A percentile compares a stretch with the other conserved stretches of the same genome.
These are phyloP conservation scores for Didymosphaeria variabile DNA, from an alignment of 2,329 filamentous ascomycete genomes.

Conservation along the genomic window DNA sequence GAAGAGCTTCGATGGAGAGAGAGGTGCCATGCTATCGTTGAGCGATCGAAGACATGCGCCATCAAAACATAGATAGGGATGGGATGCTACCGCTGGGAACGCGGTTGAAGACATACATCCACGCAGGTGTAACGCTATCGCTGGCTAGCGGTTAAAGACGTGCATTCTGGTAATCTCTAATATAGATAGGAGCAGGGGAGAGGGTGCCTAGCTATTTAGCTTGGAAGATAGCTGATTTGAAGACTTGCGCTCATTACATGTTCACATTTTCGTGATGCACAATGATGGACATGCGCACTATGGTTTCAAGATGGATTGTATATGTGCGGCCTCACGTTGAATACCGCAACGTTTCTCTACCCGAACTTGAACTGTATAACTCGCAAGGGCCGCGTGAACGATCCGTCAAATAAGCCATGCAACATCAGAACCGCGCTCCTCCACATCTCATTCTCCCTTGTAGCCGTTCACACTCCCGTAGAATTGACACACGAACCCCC, in stretches of 20 bases:
- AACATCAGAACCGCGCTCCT: too few species aligned
- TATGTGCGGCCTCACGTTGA: too few species aligned
- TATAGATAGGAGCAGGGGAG: not conserved
- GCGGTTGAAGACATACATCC: slow-evolving; percentile 13
- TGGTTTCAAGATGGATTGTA: too few species aligned
- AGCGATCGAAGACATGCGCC: slow-evolving; percentile 10
- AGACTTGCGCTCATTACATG: slow-evolving; percentile 1
- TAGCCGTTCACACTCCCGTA: too few species aligned
- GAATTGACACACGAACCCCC: too few species aligned
- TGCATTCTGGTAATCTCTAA: slow-evolving; percentile 10
- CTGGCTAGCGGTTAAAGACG: not conserved
- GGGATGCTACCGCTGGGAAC: slow-evolving; percentile 8
- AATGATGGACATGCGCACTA: too few species aligned
- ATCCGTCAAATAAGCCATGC: too few species aligned
- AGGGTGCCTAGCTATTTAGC: slow-evolving; percentile 2
- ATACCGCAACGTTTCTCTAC: too few species aligned
- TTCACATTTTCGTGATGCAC: too few species aligned
- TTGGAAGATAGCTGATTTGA: slow-evolving; percentile 1
- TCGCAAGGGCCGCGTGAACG: too few species aligned
- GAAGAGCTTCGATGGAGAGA: slow-evolving; percentile 1
- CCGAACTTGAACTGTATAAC: too few species aligned
- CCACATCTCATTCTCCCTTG: too few species aligned
- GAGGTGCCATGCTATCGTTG: slow-evolving; percentile 13
- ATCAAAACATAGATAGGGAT: slow-evolving; percentile 1
- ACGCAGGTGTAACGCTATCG: slow-evolving; percentile 5